phyloP scores from a whole-genome alignment of 331 rosid species.

The Quercus phellos region DNA sequence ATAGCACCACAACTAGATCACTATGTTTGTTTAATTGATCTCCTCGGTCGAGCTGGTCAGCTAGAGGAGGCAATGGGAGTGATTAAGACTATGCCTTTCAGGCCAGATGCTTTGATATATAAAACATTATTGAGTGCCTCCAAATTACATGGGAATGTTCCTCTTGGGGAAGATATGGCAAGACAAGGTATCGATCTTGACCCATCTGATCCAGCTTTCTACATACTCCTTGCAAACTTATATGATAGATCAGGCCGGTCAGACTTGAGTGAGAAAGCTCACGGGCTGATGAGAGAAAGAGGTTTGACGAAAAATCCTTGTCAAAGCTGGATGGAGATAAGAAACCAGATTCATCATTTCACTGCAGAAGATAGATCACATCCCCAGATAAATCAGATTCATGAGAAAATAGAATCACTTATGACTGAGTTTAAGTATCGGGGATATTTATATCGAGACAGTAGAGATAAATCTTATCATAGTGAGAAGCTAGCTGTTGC shows the following conservation, averaged over 20 bases:
- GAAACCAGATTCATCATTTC: conserved; percentile 41
- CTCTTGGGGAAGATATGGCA: conserved; percentile 59
- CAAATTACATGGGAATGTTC: conserved; percentile 45
- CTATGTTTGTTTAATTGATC: conserved; percentile 54
- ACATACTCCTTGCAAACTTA: conserved; percentile 50
- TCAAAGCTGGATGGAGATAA: conserved; percentile 44
- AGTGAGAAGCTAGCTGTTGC: conserved; percentile 49
- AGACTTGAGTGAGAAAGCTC: conserved; percentile 48
- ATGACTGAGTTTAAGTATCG: conserved; percentile 29
- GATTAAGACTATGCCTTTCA: conserved; percentile 46
- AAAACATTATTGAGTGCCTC: conserved; percentile 61
- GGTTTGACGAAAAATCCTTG: conserved; percentile 47
- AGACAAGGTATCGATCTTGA: conserved; percentile 57
- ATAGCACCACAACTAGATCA: conserved; percentile 50
- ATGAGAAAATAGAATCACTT: conserved; percentile 35
- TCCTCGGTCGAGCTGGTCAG: conserved; percentile 54
- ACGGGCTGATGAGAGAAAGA: conserved; percentile 48
- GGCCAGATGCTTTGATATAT: conserved; percentile 42
- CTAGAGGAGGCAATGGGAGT: conserved; percentile 60
- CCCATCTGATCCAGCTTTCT: conserved; percentile 55
- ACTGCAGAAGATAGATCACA: conserved; percentile 36
- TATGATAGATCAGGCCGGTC: conserved; percentile 44
- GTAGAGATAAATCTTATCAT: conserved; percentile 20
- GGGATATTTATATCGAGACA: conserved; percentile 33
- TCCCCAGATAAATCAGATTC: conserved; percentile 31